Evolutionary conservation across 805 yeast species (phyloP).

Genomic region (Maudiozyma serrabonitensis): DNA sequence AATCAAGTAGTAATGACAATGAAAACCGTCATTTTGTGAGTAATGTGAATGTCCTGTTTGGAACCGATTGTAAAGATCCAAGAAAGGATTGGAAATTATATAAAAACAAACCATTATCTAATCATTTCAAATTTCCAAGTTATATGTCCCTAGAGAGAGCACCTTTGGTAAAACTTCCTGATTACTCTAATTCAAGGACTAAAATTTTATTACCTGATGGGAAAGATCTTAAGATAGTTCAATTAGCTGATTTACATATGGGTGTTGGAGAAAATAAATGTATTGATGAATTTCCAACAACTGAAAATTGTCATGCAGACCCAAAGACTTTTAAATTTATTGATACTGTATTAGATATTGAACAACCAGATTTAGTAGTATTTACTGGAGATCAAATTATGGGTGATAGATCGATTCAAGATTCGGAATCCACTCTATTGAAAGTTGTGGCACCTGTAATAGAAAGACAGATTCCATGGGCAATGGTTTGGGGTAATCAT

Average conservation of each 20-base stretch:
- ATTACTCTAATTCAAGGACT: background rate
- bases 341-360: constrained; percentile 53
- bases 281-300: constrained; percentile 58
- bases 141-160: constrained; percentile 3
- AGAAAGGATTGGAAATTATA: constrained; percentile 54
- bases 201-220: constrained; percentile 6
- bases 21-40: constrained; percentile 30
- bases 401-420: constrained; percentile 65
- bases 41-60: constrained; percentile 62
- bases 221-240: constrained; percentile 66
- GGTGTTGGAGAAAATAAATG: constrained; percentile 79
- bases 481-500: constrained; percentile 84
- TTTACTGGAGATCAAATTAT: constrained; percentile 87
- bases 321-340: constrained; percentile 56
- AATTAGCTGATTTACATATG: constrained; percentile 85
- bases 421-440: constrained; percentile 70
- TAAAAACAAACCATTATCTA: constrained; percentile 1
- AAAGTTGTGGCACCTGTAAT: constrained; percentile 70
- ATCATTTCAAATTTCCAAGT: constrained; percentile 6
- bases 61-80: constrained; percentile 66
- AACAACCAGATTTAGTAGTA: constrained; percentile 76
- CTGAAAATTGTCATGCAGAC: constrained; percentile 66
- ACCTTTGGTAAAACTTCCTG: constrained; percentile 1
- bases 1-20: background rate
- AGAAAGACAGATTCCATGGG: constrained; percentile 64